Base-by-base conservation (phyloP, 495 filamentous ascomycete genomes). In the Lophium mytilinum region DNA sequence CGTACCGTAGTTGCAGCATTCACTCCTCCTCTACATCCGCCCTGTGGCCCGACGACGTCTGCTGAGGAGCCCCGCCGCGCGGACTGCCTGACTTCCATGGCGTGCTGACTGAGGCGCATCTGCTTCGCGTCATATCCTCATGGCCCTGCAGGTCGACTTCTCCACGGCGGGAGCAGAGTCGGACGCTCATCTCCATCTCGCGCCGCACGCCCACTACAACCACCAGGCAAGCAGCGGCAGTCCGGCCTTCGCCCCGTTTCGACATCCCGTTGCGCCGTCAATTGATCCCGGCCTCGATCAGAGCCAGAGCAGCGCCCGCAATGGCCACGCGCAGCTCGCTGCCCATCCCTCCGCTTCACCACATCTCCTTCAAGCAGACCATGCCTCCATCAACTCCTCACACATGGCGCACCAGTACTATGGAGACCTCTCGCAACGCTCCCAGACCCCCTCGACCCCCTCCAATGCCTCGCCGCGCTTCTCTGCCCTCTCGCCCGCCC, bases 391-490 rank as follows among this genome's bases (percentile, higher is more conserved):
- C 54, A 55, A 43, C 50, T 45, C 47, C 50, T 17, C n/a, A 36
- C 58, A 62, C 45, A 47, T 62, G 37, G 9, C 63, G 4, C 63
- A 66, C 49, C 15, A 24, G 51, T 66, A 59, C 59, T 66, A 66
- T 46, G 56, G 58, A 48, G 63, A 66, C 46, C 62, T 66, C 48
- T 34, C 53, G n/a, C 64, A 60, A 50, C 57, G 43, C 46, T 54
- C 59, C n/a, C 19, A 21, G 37, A 67, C 62, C 3, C 62, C 65
- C 36, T 60, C 64, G 30, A 64, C 64, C 1, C 64, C 64, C 45
- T 67, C 64, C 54, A 64, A 67, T 45, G 61, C 58, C 50, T 64
- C 64, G 12, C 63, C 63, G 42, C 58, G 63, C 41, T 66, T 62
- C 56, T 56, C 63, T 15, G 56, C 59, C 40, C 45, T 64, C n/a